Evolutionary conservation across 768 basidiomycete genomes (phyloP).

Genomic region (Sarcodon aspratus): DNA sequence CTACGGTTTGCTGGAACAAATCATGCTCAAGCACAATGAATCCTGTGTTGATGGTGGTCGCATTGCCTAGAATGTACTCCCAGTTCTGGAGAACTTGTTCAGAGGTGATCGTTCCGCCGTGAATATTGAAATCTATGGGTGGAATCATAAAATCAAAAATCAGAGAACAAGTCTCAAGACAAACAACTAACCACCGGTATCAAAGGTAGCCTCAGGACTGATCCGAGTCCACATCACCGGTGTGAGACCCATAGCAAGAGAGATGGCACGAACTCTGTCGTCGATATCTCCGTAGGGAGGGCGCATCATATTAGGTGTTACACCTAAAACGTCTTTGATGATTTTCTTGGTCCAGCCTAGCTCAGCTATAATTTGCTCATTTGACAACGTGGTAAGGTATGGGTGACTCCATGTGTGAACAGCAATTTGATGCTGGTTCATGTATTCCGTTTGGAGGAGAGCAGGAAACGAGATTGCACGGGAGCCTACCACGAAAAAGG

Average conservation of each 20-base stretch:
- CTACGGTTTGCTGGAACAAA: constrained; percentile 75
- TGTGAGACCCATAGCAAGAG: constrained; percentile 66
- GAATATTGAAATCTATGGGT: constrained; percentile 65
- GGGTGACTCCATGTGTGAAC: constrained; percentile 68
- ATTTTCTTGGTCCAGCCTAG: constrained; percentile 80
- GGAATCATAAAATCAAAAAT: neutral
- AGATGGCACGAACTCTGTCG: constrained; percentile 80
- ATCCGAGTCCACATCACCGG: constrained; percentile 64
- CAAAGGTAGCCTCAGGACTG: constrained; percentile 49
- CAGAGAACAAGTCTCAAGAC: neutral
- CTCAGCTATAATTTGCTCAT: constrained; percentile 78
- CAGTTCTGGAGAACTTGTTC: constrained; percentile 59
- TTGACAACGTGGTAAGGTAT: constrained; percentile 58
- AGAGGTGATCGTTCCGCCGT: constrained; percentile 41
- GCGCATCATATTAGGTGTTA: constrained; percentile 70
- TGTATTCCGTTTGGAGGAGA: constrained; percentile 65
- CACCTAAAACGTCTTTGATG: constrained; percentile 72
- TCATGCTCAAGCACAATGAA: constrained; percentile 89
- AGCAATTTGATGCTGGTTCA: constrained; percentile 70
- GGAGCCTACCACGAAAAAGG: constrained; percentile 85
- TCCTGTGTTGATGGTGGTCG: constrained; percentile 45
- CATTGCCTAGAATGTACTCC: constrained; percentile 59
- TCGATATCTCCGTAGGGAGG: constrained; percentile 79
- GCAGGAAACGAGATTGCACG: constrained; percentile 61
- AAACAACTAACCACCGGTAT: constrained; percentile 43